Percentiles rank a stretch among this genome's conserved stretches.
phyloP scores from a whole-genome alignment of 306 rosid species.

The Nissolia schottii region DNA sequence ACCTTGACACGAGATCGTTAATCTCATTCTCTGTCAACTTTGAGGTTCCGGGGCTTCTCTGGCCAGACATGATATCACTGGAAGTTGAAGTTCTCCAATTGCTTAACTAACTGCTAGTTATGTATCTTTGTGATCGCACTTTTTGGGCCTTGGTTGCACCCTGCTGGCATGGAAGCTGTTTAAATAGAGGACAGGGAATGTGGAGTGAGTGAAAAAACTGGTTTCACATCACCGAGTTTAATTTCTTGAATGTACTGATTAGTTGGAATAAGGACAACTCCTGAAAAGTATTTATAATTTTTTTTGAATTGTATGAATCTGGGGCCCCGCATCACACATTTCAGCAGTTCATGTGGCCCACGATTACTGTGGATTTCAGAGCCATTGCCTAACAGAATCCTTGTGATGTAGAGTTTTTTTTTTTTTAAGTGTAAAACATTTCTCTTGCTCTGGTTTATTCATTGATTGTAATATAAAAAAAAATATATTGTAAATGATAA shows the following conservation, averaged over 20 bases:
- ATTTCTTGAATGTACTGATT: slow-evolving; percentile 16
- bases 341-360: slow-evolving; percentile 40
- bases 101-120: not conserved
- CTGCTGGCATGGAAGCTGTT: not conserved
- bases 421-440: too few species aligned
- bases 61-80: slow-evolving; percentile 33
- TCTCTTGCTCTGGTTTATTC: too few species aligned
- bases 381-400: not conserved
- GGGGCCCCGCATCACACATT: slow-evolving; percentile 22
- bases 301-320: slow-evolving; percentile 28
- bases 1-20: slow-evolving; percentile 38
- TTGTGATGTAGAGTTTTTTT: not conserved
- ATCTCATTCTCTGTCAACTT: slow-evolving; percentile 32
- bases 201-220: not conserved
- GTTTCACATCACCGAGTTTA: not conserved
- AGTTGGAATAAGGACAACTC: slow-evolving; percentile 17
- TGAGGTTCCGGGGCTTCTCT: slow-evolving; percentile 34
- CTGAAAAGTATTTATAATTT: slow-evolving; percentile 2
- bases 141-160: not conserved
- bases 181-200: slow-evolving; percentile 32
- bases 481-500: too few species aligned
- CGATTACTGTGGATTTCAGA: slow-evolving; percentile 9
- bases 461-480: too few species aligned
- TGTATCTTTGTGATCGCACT: not conserved
- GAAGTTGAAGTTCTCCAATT: not conserved